Evolutionary conservation across 805 yeast genomes (phyloP).

Genomic region (Candida incommunis): DNA sequence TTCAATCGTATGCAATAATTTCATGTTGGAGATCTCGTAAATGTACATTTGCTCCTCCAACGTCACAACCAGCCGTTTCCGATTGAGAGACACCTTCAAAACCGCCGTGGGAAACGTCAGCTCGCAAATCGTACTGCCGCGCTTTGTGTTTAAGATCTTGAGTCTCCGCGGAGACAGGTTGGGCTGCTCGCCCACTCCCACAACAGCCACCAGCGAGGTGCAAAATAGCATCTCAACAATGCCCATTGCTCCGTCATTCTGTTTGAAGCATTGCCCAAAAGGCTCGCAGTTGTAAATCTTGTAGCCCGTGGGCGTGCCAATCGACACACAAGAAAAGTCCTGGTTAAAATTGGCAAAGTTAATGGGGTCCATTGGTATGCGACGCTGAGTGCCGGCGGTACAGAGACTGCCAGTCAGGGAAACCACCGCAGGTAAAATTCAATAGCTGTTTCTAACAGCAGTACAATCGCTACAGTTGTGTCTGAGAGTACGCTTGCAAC

Average conservation of each 20-base stretch:
- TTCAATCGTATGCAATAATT: conserved; percentile 58
- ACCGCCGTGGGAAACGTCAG: conserved; percentile 71
- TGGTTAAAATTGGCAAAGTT: conserved; percentile 70
- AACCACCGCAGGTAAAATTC: too few species aligned
- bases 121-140: conserved; percentile 56
- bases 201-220: conserved; percentile 74
- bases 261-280: conserved; percentile 54
- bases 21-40: conserved; percentile 85
- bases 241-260: conserved; percentile 27
- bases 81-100: conserved; percentile 58
- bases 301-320: conserved; percentile 52
- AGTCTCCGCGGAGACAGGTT: conserved; percentile 58
- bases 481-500: too few species aligned
- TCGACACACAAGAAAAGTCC: conserved; percentile 70
- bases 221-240: conserved; percentile 83
- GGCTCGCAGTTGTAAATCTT: conserved; percentile 81
- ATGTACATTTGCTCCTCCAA: conserved; percentile 70
- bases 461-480: too few species aligned
- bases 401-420: too few species aligned
- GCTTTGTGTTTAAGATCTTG: conserved; percentile 68
- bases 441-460: too few species aligned
- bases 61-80: conserved; percentile 68
- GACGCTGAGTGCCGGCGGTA: too few species aligned
- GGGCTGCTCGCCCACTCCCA: conserved; percentile 62
- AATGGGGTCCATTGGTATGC: conserved; percentile 14